Conservation (phyloP, 1,284 basidiomycete genomes). For the Sporisorium scitamineum region DNA sequence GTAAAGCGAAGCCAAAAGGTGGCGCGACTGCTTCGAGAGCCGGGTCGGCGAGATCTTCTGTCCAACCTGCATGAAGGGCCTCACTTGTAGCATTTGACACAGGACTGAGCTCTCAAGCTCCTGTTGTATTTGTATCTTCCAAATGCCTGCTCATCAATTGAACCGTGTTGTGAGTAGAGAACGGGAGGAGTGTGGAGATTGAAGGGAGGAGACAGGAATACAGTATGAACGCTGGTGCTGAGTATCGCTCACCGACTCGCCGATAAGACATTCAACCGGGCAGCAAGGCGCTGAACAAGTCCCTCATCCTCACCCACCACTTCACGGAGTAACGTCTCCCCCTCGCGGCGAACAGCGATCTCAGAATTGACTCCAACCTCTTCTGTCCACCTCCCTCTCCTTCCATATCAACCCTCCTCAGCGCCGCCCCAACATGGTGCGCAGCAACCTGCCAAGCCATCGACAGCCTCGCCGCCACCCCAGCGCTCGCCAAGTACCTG, state of each 20-base stretch:
- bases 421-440: constrained; percentile 76
- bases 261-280: background rate
- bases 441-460: constrained; percentile 80
- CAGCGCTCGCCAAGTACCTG: constrained; percentile 68
- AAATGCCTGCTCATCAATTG: background rate
- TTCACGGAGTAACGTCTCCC: constrained; percentile 23
- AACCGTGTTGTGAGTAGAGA: background rate
- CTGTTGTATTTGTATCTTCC: constrained; percentile 35
- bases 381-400: background rate
- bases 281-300: constrained; percentile 12
- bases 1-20: constrained; percentile 28
- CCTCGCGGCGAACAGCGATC: constrained; percentile 17
- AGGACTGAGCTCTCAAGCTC: background rate
- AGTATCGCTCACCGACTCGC: background rate
- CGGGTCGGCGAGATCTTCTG: constrained; percentile 35
- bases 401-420: background rate
- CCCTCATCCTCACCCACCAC: constrained; percentile 5
- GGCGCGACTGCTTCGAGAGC: constrained; percentile 24
- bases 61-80: constrained; percentile 19
- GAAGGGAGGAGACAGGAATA: too few species aligned
- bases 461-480: constrained; percentile 66
- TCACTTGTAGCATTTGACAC: background rate
- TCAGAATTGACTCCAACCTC: constrained; percentile 21
- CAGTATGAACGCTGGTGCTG: too few species aligned
- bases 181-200: too few species aligned